Evolutionary conservation across 2,329 filamentous ascomycete genomes (phyloP), one percentile per base, ranked within the genome.

Genomic region (Byssoonygena ceratinophila): DNA sequence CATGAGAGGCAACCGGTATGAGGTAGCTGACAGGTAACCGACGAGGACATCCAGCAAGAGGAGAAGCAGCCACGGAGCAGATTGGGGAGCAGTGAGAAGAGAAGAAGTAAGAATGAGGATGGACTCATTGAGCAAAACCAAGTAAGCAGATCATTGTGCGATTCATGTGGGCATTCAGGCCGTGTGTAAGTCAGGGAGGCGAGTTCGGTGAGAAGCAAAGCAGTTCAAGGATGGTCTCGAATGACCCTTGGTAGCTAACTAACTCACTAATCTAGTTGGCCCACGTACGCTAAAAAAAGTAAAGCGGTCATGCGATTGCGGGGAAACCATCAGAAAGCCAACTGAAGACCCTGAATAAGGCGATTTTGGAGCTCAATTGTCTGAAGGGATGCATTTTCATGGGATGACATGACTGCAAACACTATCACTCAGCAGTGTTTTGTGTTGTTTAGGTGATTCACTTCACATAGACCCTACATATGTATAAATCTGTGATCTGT

Each of bases 1-100:
- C 75, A 77, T 77, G 66, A 65, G 69, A 65, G 64, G 62, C 61
- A 63, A 63, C 68, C 36, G 18, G n/a, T n/a, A 46, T 16, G 20
- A 27, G 16, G 16, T 12, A 37, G 34, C 14, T 40, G 31, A 14
- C 7, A 49, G 22, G 32, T 49, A 20, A 32, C 23, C 23, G 25
- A 50, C 36, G 47, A 49, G 46, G 47, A 41, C 36, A 29, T 49
- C 43, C 29, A 48, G 40, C 36, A 54, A 31, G 37, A 12, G 7
- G 46, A 4, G 20, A 20, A 43, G 14, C 25, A 14, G n/a, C 37
- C 3, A 46, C 61, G 60, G 53, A 61, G 59, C 61, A 59, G 58
- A 54, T 54, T 55, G 57, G 53, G 56, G 43, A 51, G 31, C 37
- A 34, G 50, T 41, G 54, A 29, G 51, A 55, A 54, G 34, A 32